A percentile compares a stretch with the other conserved stretches of the same genome.
phyloP scores from a whole-genome alignment of 2,329 filamentous ascomycete species.

The Colletotrichum nymphaeae region DNA sequence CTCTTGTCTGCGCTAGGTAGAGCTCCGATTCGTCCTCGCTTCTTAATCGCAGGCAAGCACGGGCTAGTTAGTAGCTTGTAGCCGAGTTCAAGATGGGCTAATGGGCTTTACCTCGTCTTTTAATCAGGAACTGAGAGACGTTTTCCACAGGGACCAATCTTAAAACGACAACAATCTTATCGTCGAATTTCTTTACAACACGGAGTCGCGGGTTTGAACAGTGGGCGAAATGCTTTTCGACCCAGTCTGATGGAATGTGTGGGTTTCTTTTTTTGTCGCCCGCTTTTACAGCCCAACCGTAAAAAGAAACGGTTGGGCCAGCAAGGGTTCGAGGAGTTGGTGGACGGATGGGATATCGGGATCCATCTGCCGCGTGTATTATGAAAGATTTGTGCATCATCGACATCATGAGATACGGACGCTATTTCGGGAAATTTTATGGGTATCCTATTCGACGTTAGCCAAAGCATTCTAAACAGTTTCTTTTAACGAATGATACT shows the following conservation, averaged over 20 bases:
- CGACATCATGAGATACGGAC: constrained; percentile 35
- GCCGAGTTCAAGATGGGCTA: constrained; percentile 38
- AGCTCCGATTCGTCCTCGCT: constrained; percentile 31
- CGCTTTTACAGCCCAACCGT: background rate
- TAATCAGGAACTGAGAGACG: constrained; percentile 38
- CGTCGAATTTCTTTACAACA: constrained; percentile 6
- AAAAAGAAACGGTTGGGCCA: constrained; percentile 4
- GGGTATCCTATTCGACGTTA: constrained; percentile 26
- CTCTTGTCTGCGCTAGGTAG: background rate
- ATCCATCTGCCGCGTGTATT: constrained; percentile 32
- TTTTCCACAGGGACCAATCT: constrained; percentile 37
- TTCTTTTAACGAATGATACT: background rate
- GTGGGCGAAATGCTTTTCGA: constrained; percentile 18
- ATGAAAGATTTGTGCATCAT: constrained; percentile 33
- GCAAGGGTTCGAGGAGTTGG: constrained; percentile 9
- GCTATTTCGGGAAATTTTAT: constrained; percentile 20
- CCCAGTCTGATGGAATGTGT: constrained; percentile 20
- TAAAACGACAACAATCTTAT: constrained; percentile 13
- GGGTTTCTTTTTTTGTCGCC: constrained; percentile 24
- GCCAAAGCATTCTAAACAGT: constrained; percentile 22
- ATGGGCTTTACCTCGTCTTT: constrained; percentile 37
- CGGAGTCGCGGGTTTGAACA: constrained; percentile 22
- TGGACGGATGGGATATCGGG: constrained; percentile 11
- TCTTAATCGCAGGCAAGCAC: constrained; percentile 37
- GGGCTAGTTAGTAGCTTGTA: constrained; percentile 35